These are phyloP conservation scores for Trichophyton mentagrophytes DNA, from an alignment of 2,329 filamentous ascomycete genomes.

Conservation along the genomic window DNA sequence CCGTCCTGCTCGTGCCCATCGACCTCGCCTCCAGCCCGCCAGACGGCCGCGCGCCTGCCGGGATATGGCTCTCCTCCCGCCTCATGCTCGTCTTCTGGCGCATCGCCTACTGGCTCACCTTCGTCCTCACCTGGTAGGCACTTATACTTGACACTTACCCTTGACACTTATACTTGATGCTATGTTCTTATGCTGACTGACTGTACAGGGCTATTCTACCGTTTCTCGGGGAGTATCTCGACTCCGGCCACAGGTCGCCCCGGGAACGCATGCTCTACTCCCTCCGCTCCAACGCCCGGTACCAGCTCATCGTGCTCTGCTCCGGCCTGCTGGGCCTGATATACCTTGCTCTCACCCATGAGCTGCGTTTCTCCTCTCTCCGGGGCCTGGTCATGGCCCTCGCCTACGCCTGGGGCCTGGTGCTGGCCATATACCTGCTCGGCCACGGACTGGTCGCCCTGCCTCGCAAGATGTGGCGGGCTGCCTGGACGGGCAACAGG, in stretches of 20 bases:
- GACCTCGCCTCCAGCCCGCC: conserved; percentile 79
- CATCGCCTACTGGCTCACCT: conserved; percentile 95
- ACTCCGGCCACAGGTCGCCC: conserved; percentile 82
- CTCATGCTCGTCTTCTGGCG: conserved; percentile 81
- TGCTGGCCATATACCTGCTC: conserved; percentile 93
- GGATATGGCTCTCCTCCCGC: conserved; percentile 73
- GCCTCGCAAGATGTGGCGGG: conserved; percentile 65
- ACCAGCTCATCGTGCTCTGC: conserved; percentile 67
- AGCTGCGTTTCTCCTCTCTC: conserved; percentile 57
- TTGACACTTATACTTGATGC: conserved; percentile 3
- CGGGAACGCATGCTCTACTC: conserved; percentile 72
- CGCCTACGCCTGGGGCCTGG: conserved; percentile 84
- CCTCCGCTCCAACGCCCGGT: conserved; percentile 72
- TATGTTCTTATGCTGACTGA: conserved; percentile 4
- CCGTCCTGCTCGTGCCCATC: conserved; percentile 85
- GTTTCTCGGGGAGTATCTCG: conserved; percentile 84
- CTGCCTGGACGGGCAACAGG: conserved; percentile 61
- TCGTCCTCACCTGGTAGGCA: conserved; percentile 80
- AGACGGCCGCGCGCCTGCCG: conserved; percentile 58
- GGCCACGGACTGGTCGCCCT: conserved; percentile 90
- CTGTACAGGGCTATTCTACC: conserved; percentile 69
- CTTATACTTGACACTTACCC: too few relatives aligned
- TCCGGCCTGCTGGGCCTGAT: conserved; percentile 59
- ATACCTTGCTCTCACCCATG: conserved; percentile 71
- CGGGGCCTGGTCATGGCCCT: conserved; percentile 85